Evolutionary conservation across 495 filamentous ascomycete genomes (phyloP), one percentile per base, ranked within the genome.

Genomic region (Elasticomyces elasticus): DNA sequence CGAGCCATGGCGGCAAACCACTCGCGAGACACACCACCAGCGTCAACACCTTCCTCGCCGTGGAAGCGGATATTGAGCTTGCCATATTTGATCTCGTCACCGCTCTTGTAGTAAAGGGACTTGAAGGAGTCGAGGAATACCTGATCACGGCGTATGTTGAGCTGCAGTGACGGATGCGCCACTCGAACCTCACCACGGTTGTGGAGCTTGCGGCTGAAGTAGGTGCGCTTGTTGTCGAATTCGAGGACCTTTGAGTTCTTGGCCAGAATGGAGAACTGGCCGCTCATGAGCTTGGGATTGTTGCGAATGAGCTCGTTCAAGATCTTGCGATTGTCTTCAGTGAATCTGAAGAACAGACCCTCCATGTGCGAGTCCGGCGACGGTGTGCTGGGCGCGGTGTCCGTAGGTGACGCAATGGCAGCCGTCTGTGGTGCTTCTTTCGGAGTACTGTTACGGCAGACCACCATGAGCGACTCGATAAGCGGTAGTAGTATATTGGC

Each of bases 171-270:
- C 53, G 84, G 82, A 59, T 87, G 80, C 24, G 81, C 69, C 54
- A 83, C 77, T 56, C 81, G 73, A 57, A 79, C 74, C 58, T 85
- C 79, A 12, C 76, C 76, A 51, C 90, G 86, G 31, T 80, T 76
- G 67, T 97, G 92, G 19, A 99, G 77, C 59, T 86, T 86, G 41
- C 94, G 86, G 67, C 79, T 96, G 74, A 99, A 99, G 77, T 92
- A 99, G 68, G 94, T 96, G 61, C 94, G 90, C 77, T 99, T 99
- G 72, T 97, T 99, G 68, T 99, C 92, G 63, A 99, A 99, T 62
- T 99, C 92, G 43, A 99, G 71, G 13, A 99, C 92, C 77, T 96
- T 97, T 42, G 92, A 94, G 63, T 99, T 99, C 74, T 95, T 95
- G 58, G 96, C 90, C 25, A 99, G 73, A 33, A 96, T 74, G 7